Evolutionary conservation across 1,284 basidiomycete species (phyloP).

Genomic region (Wallemia hederae): DNA sequence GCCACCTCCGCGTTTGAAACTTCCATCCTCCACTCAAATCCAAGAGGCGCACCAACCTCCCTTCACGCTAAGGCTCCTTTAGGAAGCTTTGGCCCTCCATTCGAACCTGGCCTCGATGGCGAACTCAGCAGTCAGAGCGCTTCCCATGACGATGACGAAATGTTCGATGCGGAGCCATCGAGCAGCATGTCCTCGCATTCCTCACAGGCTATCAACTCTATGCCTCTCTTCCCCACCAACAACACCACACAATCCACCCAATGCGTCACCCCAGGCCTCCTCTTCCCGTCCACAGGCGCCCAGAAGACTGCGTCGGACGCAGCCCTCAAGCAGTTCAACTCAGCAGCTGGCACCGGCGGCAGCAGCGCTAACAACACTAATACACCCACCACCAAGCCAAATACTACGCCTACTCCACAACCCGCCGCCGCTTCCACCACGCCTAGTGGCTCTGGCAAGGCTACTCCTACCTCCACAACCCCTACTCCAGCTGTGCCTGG

Average conservation of each 20-base stretch:
- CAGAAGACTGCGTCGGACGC: neutral
- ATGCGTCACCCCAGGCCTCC: neutral
- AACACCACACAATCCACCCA: neutral
- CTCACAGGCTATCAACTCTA: neutral
- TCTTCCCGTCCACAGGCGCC: neutral
- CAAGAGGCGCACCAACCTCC: neutral
- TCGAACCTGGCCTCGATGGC: neutral
- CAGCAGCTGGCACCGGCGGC: neutral
- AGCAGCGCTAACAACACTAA: neutral
- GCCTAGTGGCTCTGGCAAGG: slow-evolving; percentile 3
- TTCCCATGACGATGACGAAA: neutral
- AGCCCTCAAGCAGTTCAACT: too few species aligned
- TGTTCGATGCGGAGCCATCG: neutral
- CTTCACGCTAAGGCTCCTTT: neutral
- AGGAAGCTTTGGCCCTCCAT: neutral
- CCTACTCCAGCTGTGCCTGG: slow-evolving; percentile 3
- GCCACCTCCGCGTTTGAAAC: neutral
- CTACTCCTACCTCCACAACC: slow-evolving; percentile 4
- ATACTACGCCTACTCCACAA: slow-evolving; percentile 5
- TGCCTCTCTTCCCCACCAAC: neutral
- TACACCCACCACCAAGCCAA: slow-evolving; percentile 2
- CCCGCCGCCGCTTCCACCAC: slow-evolving; percentile 12
- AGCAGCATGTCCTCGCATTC: neutral
- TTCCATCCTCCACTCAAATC: neutral
- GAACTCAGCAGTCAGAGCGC: neutral